Percentiles rank a stretch among this genome's conserved stretches.
Evolutionary conservation across 2,329 filamentous ascomycete species (phyloP).

Genomic region (Alternaria triticimaculans): DNA sequence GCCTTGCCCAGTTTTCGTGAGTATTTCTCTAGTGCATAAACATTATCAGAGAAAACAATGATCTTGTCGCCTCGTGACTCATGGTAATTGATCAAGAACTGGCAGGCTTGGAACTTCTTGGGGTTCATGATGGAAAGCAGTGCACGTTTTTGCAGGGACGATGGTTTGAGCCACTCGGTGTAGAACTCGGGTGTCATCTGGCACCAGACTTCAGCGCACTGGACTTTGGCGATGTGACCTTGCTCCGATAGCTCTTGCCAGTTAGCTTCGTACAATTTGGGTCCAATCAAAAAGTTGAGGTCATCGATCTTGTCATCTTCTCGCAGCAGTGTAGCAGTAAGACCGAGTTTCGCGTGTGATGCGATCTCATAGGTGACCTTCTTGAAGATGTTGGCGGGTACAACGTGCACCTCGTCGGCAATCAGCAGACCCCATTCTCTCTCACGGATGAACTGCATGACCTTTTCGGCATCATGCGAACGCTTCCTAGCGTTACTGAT

Average conservation of each 20-base stretch:
- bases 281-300: slow-evolving; percentile 95
- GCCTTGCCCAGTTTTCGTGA: slow-evolving; percentile 83
- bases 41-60: slow-evolving; percentile 97
- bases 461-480: slow-evolving; percentile 92
- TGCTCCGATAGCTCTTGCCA: slow-evolving; percentile 99
- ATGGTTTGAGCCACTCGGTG: slow-evolving; percentile 80
- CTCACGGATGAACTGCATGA: slow-evolving; percentile 91
- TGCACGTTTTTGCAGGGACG: slow-evolving; percentile 68
- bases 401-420: slow-evolving; percentile 96
- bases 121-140: slow-evolving; percentile 97
- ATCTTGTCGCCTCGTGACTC: slow-evolving; percentile 95
- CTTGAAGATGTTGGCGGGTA: slow-evolving; percentile 94
- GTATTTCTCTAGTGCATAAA: slow-evolving; percentile 88
- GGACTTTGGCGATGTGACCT: slow-evolving; percentile 94
- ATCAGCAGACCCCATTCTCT: slow-evolving; percentile 98
- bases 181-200: slow-evolving; percentile 99
- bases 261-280: slow-evolving; percentile 97
- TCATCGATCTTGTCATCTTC: slow-evolving; percentile 99
- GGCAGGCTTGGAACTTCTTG: slow-evolving; percentile 93
- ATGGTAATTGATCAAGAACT: slow-evolving; percentile 98
- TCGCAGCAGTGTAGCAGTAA: slow-evolving; percentile 91
- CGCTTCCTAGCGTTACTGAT: slow-evolving; percentile 89
- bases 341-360: slow-evolving; percentile 90
- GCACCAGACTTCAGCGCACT: slow-evolving; percentile 99
- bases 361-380: slow-evolving; percentile 93